Base-by-base conservation (phyloP, 2,329 filamentous ascomycete species). In the Pochonia chlamydosporia region DNA sequence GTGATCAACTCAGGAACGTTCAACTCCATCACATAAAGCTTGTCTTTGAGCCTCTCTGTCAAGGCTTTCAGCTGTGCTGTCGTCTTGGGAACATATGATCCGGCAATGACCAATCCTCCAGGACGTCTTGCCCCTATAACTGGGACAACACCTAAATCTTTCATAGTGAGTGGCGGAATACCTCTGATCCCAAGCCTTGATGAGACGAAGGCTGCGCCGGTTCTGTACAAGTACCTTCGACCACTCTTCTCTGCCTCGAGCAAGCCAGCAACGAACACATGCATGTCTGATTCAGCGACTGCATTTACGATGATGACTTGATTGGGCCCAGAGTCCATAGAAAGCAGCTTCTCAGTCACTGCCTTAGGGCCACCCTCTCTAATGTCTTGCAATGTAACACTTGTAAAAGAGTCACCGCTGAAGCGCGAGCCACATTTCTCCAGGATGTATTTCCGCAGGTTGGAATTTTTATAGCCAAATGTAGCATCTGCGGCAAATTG, bases 1-100 rank as follows among this genome's bases (percentile, higher is more conserved):
- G 62, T 55, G 3, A 52, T 42, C 2, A 60, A 57, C 9, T 59
- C 52, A 2, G 67, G 66, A 7, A 66, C 55, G 5, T 78, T 64
- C 4, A 79, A 60, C 26, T 70, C 65, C 8, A 67, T 64, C 1
- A 79, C 75, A n/a, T 72, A 60, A 1, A 78, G 62, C 33, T 67
- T 62, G 1, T 60, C 52, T 1, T 65, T 67, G 18, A 70, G 63
- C 26, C 59, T 59, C 11, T 66, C 59, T 0, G 63, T 59, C 18
- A 79, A 56, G 2, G 59, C 57, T 25, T 71, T 65, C 2, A 79
- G 61, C 50, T 81, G 77, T 0, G 72, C 70, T 0, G 77, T 81
- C 3, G 78, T 81, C 54, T 80, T 80, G 3, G 76, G 74, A 0
- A 80, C 76, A 47, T 81, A 80, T 0, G 73, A 77, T 0, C 78